phyloP scores from a whole-genome alignment of 139 green algal genomes.

The Chlamydomonas applanata region DNA sequence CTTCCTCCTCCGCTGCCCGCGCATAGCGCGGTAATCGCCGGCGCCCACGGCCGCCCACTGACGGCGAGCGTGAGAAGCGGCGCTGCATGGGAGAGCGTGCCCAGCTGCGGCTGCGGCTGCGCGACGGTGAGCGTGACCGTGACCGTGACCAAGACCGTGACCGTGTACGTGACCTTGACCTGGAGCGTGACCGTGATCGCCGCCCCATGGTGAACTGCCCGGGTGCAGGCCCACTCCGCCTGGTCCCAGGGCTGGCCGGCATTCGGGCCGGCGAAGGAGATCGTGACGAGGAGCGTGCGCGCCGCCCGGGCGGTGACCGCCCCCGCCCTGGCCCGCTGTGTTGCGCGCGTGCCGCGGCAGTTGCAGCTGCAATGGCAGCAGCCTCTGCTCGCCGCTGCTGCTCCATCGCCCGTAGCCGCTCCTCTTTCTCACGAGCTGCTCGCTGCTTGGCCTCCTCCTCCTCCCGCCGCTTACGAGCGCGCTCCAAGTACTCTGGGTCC shows the following conservation, averaged over 20 bases:
- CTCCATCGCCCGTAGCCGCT: constrained; percentile 12
- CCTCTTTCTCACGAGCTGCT: constrained; percentile 13
- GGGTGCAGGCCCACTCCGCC: neutral
- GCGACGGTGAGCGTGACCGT: neutral
- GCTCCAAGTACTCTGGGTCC: constrained; percentile 21
- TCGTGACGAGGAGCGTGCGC: too few relatives aligned
- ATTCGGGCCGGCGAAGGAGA: neutral
- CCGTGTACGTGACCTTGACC: neutral
- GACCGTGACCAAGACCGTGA: neutral
- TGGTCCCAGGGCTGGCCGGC: neutral
- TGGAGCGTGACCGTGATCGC: neutral
- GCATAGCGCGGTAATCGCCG: neutral
- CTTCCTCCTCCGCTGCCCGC: neutral
- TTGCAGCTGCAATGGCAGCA: neutral
- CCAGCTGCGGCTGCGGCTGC: neutral
- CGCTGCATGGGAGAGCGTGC: neutral
- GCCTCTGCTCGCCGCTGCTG: constrained; percentile 9
- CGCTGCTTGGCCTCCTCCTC: constrained; percentile 22
- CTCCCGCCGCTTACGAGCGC: constrained; percentile 13
- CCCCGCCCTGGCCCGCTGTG: too few relatives aligned
- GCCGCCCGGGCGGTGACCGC: too few relatives aligned
- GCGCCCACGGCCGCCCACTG: neutral
- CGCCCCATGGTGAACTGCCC: neutral
- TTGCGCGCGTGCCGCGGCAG: neutral
- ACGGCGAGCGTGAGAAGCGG: neutral